phyloP scores from a whole-genome alignment of 208 protist genomes.

The Spironucleus salmonicida region DNA sequence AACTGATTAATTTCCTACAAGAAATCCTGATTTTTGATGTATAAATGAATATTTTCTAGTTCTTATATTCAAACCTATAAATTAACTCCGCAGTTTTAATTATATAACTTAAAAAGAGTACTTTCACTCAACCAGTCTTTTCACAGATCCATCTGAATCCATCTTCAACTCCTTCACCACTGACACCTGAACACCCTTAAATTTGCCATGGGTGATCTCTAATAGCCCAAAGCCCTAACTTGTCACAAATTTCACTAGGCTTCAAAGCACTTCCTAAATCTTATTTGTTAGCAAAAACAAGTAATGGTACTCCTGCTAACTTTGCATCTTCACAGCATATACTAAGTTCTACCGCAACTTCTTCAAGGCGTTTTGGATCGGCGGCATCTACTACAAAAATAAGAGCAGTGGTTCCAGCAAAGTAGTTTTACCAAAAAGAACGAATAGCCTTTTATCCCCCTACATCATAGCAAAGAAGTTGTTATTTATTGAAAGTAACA shows the following conservation, averaged over 20 bases:
- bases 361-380: slow-evolving; percentile 56
- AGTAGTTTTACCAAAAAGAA: slow-evolving; percentile 85
- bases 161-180: slow-evolving; percentile 7
- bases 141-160: slow-evolving; percentile 15
- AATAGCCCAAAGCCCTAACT: slow-evolving; percentile 26
- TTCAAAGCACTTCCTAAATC: slow-evolving; percentile 69
- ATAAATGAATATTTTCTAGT: too few relatives aligned
- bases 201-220: slow-evolving; percentile 20
- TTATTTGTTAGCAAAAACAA: slow-evolving; percentile 99
- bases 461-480: slow-evolving; percentile 95
- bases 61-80: too few relatives aligned
- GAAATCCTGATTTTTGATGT: too few relatives aligned
- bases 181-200: slow-evolving; percentile 6
- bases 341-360: slow-evolving; percentile 77
- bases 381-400: slow-evolving; percentile 76
- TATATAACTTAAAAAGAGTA: too few relatives aligned
- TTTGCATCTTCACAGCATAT: slow-evolving; percentile 63
- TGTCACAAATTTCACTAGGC: slow-evolving; percentile 58
- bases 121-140: too few relatives aligned
- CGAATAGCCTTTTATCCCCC: slow-evolving; percentile 96
- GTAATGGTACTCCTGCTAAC: slow-evolving; percentile 82
- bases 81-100: too few relatives aligned
- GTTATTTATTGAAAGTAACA: slow-evolving; percentile 61
- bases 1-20: too few relatives aligned
- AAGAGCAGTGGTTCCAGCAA: slow-evolving; percentile 62